Evolutionary conservation across 768 basidiomycete species (phyloP).

Genomic region (Favolaschia claudopus): DNA sequence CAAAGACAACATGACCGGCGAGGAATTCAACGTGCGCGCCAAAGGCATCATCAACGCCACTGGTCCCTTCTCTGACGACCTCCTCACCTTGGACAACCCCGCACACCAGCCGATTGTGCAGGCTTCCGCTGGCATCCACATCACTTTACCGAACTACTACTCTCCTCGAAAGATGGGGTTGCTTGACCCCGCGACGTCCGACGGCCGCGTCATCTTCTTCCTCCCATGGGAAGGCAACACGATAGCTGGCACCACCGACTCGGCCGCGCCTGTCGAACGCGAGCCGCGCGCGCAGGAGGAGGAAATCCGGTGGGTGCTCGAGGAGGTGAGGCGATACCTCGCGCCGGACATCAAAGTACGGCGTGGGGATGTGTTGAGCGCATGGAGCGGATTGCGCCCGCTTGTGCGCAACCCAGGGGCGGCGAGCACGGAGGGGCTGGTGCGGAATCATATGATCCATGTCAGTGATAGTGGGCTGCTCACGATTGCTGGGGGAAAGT

Average conservation of each 20-base stretch:
- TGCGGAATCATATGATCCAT: constrained; percentile 93
- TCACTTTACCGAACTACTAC: constrained; percentile 97
- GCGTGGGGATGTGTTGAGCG: constrained; percentile 92
- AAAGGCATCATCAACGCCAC: constrained; percentile 97
- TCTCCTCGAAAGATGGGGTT: constrained; percentile 95
- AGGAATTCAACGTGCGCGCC: constrained; percentile 82
- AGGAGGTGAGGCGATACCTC: constrained; percentile 90
- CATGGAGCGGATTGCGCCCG: constrained; percentile 93
- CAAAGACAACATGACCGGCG: constrained; percentile 83
- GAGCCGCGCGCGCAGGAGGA: constrained; percentile 89
- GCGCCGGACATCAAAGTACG: constrained; percentile 93
- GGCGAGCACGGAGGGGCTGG: constrained; percentile 82
- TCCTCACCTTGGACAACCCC: constrained; percentile 83
- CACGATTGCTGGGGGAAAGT: constrained; percentile 97
- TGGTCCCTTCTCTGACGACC: constrained; percentile 89
- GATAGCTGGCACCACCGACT: constrained; percentile 96
- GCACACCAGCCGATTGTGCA: constrained; percentile 87
- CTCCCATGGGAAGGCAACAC: constrained; percentile 98
- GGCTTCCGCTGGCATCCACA: constrained; percentile 92
- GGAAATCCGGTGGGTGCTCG: constrained; percentile 96
- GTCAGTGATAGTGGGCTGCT: constrained; percentile 82
- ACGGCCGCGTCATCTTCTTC: constrained; percentile 99
- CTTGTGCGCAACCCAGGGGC: constrained; percentile 81
- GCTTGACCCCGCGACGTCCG: constrained; percentile 92
- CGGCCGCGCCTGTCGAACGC: constrained; percentile 70